These are phyloP conservation scores for Penicillium sp. DNA, from an alignment of 2,329 filamentous ascomycete species.

Conservation along the genomic window DNA sequence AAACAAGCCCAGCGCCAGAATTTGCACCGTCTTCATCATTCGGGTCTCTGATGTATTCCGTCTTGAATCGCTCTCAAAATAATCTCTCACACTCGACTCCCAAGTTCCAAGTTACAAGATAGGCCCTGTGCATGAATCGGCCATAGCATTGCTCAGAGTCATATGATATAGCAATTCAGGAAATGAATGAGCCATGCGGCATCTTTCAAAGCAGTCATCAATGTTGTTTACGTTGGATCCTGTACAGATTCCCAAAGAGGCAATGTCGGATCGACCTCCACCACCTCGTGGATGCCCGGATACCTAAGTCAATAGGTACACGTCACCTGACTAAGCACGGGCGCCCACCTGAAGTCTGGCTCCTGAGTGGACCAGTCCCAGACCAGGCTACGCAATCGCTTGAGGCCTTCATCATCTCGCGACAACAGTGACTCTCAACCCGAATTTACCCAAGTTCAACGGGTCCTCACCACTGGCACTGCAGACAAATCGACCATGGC, in stretches of 20 bases:
- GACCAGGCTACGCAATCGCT: conserved; percentile 3
- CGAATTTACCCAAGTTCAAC: not conserved
- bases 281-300: no score
- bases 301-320: no score
- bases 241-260: no score
- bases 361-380: not conserved
- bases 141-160: no score
- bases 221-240: no score
- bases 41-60: not conserved
- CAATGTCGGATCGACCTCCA: no score
- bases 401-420: not conserved
- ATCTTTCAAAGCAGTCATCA: no score
- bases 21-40: not conserved
- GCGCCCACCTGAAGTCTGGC: not conserved
- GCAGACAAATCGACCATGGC: conserved; percentile 55
- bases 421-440: not conserved
- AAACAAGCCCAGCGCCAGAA: not conserved
- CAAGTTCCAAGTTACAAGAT: not conserved
- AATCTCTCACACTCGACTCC: not conserved
- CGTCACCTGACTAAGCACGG: conserved; percentile 9
- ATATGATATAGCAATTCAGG: no score
- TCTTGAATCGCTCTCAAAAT: not conserved
- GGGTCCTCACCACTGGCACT: not conserved
- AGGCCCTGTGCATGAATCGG: no score
- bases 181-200: no score